These are phyloP conservation scores for Bipolaris gigantea DNA, from an alignment of 2,329 filamentous ascomycete species.

Conservation along the genomic window DNA sequence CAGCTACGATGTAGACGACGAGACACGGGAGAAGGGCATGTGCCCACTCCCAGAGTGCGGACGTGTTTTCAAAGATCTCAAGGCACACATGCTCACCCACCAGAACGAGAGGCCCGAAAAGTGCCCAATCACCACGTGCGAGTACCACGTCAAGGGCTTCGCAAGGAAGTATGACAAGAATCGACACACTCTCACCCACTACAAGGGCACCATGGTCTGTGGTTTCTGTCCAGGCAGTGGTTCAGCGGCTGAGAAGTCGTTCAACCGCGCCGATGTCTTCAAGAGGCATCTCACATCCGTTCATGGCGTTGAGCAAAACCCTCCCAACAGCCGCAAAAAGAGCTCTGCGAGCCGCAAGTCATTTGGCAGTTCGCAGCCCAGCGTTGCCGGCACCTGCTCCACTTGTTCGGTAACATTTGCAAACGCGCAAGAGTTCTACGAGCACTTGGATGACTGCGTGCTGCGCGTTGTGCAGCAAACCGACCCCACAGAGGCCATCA, in stretches of 20 bases:
- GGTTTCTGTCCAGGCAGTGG: constrained; percentile 91
- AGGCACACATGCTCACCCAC: constrained; percentile 93
- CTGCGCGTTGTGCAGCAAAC: constrained; percentile 60
- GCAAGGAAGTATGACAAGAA: constrained; percentile 97
- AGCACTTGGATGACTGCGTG: constrained; percentile 80
- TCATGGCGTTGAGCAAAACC: constrained; percentile 89
- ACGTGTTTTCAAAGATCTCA: constrained; percentile 84
- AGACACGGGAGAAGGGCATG: constrained; percentile 66
- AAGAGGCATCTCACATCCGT: constrained; percentile 90
- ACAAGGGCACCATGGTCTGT: constrained; percentile 97
- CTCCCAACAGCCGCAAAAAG: constrained; percentile 87
- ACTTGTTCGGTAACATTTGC: constrained; percentile 84
- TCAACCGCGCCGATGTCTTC: constrained; percentile 94
- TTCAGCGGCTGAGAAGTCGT: constrained; percentile 88
- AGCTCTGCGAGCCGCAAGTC: constrained; percentile 62
- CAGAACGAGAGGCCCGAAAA: constrained; percentile 90
- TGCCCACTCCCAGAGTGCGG: constrained; percentile 86
- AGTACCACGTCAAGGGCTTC: constrained; percentile 91
- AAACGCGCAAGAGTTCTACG: constrained; percentile 94
- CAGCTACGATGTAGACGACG: constrained; percentile 45
- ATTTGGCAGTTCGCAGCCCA: constrained; percentile 64
- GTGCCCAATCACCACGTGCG: constrained; percentile 88
- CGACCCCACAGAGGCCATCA: constrained; percentile 49
- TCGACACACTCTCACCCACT: constrained; percentile 88
- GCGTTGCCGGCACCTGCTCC: constrained; percentile 81